Percentiles rank a stretch among this genome's conserved stretches.
These are phyloP conservation scores for Nicotiana knightiana DNA, from an alignment of 257 asterid species.

Conservation along the genomic window DNA sequence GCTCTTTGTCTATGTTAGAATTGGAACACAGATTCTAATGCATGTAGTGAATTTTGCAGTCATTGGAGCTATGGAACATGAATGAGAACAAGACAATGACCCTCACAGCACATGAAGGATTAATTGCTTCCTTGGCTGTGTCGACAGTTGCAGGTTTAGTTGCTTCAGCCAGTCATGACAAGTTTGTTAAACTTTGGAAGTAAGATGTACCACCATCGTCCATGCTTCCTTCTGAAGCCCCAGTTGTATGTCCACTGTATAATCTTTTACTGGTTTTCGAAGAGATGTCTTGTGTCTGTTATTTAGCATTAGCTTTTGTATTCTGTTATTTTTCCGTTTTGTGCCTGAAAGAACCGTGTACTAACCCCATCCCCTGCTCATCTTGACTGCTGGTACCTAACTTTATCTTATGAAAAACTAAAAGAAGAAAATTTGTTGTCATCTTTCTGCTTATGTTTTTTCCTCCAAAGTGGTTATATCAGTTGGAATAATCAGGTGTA, in stretches of 20 bases:
- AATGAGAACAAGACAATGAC: constrained; percentile 74
- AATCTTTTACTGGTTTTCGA: neutral
- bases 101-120: constrained; percentile 69
- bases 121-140: constrained; percentile 75
- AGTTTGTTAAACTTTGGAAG: constrained; percentile 79
- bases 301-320: neutral
- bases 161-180: constrained; percentile 94
- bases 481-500: neutral
- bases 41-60: constrained; percentile 32
- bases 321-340: neutral
- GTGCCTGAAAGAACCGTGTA: constrained; percentile 2
- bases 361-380: neutral
- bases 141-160: constrained; percentile 69
- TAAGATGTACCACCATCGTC: neutral
- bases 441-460: neutral
- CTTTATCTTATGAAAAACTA: neutral
- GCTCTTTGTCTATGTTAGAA: neutral
- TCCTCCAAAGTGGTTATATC: neutral
- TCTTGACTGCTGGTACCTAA: neutral
- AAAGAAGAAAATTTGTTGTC: neutral
- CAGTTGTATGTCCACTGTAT: constrained; percentile 1
- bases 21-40: neutral
- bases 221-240: constrained; percentile 4
- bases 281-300: neutral
- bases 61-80: constrained; percentile 93